Evolutionary conservation across 306 rosid species (phyloP).

Genomic region (Fragaria iinumae): DNA sequence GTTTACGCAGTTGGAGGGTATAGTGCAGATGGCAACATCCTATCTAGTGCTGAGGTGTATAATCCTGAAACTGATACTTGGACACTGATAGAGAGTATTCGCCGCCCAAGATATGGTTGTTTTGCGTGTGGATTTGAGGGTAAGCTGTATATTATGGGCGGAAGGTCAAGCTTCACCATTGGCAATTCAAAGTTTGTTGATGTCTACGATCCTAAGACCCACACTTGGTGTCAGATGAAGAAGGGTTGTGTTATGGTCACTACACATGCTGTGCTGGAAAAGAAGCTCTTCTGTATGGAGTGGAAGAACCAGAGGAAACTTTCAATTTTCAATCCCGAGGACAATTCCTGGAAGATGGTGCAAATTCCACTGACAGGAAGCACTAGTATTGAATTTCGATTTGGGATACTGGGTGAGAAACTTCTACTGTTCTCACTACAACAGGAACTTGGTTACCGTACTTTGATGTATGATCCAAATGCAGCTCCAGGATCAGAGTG

Average conservation of each 20-base stretch:
- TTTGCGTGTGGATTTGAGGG: slow-evolving; percentile 89
- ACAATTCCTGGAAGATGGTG: slow-evolving; percentile 78
- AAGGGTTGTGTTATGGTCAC: slow-evolving; percentile 99
- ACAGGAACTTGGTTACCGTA: slow-evolving; percentile 55
- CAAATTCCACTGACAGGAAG: slow-evolving; percentile 86
- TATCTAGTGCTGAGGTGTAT: slow-evolving; percentile 81
- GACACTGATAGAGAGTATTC: slow-evolving; percentile 74
- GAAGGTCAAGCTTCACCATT: slow-evolving; percentile 91
- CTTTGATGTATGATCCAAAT: slow-evolving; percentile 82
- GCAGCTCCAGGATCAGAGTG: slow-evolving; percentile 79
- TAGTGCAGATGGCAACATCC: slow-evolving; percentile 58
- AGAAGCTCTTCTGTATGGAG: slow-evolving; percentile 88
- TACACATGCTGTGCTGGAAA: slow-evolving; percentile 74
- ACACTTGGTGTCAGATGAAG: slow-evolving; percentile 81
- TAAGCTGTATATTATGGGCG: slow-evolving; percentile 94
- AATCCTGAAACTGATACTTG: slow-evolving; percentile 65
- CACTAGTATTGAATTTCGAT: slow-evolving; percentile 61
- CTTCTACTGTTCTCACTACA: slow-evolving; percentile 61
- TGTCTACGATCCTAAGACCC: slow-evolving; percentile 65
- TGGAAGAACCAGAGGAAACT: slow-evolving; percentile 95
- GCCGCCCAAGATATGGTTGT: slow-evolving; percentile 95
- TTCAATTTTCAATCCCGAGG: slow-evolving; percentile 63
- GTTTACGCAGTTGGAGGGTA: slow-evolving; percentile 91
- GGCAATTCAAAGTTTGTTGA: slow-evolving; percentile 90
- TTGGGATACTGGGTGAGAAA: slow-evolving; percentile 72